Evolutionary conservation across 2,329 filamentous ascomycete species (phyloP).

Genomic region (Xylaria sp.): DNA sequence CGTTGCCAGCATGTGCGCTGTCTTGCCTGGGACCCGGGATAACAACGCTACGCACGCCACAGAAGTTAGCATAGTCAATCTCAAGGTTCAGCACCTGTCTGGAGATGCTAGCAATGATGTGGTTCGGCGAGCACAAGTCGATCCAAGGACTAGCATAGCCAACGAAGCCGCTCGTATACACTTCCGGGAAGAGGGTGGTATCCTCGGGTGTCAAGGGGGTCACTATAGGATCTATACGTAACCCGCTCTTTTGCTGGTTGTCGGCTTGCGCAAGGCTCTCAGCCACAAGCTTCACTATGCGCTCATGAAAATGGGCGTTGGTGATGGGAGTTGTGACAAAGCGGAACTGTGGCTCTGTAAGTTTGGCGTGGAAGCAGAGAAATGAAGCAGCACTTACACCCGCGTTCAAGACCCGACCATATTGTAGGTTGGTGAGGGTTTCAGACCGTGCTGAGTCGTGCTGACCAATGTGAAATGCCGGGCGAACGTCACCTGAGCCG

Average conservation of each 20-base stretch:
- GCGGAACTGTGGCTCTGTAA: conserved; percentile 63
- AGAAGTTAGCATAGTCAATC: conserved; percentile 93
- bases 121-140: conserved; percentile 82
- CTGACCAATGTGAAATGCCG: conserved; percentile 73
- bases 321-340: conserved; percentile 82
- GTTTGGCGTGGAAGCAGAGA: not conserved
- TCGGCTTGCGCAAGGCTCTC: conserved; percentile 57
- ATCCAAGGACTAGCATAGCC: conserved; percentile 91
- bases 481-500: conserved; percentile 55
- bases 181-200: conserved; percentile 72
- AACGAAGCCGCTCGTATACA: conserved; percentile 73
- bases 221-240: conserved; percentile 61
- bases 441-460: conserved; percentile 69
- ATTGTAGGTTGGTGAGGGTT: conserved; percentile 67
- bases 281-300: conserved; percentile 67
- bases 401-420: conserved; percentile 69
- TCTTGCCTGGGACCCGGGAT: conserved; percentile 77
- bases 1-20: conserved; percentile 56
- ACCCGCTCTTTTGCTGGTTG: conserved; percentile 51
- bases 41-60: conserved; percentile 82
- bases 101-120: conserved; percentile 83
- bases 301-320: conserved; percentile 71
- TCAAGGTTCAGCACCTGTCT: conserved; percentile 90
- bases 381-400: conserved; percentile 60
- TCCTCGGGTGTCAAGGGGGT: conserved; percentile 79